Base-by-base conservation (phyloP, 768 basidiomycete genomes). In the Calocybe indica region DNA sequence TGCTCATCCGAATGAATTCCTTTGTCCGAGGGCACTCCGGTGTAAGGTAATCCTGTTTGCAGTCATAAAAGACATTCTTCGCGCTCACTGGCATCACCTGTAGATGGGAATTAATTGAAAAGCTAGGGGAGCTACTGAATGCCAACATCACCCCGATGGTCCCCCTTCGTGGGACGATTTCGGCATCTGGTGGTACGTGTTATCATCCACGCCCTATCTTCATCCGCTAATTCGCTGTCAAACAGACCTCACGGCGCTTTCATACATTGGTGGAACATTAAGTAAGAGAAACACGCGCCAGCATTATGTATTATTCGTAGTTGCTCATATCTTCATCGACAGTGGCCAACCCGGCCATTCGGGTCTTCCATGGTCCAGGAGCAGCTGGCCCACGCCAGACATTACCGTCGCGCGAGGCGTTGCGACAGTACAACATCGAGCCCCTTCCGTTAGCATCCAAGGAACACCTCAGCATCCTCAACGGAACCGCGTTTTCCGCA, bases 1-100 rank as follows among this genome's bases (percentile, higher is more conserved):
- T 90, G 55, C 63, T 87, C 22, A 74, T 91, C 52, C 80, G 88
- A 52, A 83, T 85, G 76, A 91, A 91, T 62, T 87, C 85, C 0
- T 75, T 91, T 43, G 82, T 88, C 55, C 80, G 88, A 36, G 88
- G 85, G 0, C 88, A 90, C 62, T 88, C 86, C 15, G 87, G 83
- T 38, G 78, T 89, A n/a, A 76, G 84, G 63, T 22, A 22, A 22
- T 22, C 22, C 22, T 22, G 22, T 22, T 1, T 4, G 22, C 2
- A 2, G 22, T 22, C 2, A 1, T 22, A 22, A 22, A 2, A 22
- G 4, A 22, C 4, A 22, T 22, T 22, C 22, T 22, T 22, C 22
- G 22, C 22, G 22, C 22, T 22, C 22, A 22, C 4, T 22, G 22
- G 22, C 22, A 22, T 4, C 22, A 22, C 4, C 22, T 22, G 4